A percentile compares a stretch with the other conserved stretches of the same genome.
These are phyloP conservation scores for Termitomyces sp. DNA, from an alignment of 768 basidiomycete species.

Conservation along the genomic window DNA sequence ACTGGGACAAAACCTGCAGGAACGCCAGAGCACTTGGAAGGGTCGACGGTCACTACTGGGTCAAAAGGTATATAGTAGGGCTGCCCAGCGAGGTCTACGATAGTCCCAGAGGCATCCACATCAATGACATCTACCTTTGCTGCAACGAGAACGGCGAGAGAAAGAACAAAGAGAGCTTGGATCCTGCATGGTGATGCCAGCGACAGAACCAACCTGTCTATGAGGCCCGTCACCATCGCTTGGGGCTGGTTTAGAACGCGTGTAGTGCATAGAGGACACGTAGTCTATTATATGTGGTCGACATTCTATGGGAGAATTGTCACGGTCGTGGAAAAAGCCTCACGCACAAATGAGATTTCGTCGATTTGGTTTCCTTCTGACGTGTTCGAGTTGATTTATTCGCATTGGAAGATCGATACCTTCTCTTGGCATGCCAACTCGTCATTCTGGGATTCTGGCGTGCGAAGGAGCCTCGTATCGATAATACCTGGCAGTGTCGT, in stretches of 20 bases:
- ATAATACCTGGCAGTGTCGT: not conserved
- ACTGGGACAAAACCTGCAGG: constrained; percentile 13
- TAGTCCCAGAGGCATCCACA: constrained; percentile 9
- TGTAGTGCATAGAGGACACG: not conserved
- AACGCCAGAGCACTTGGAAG: not conserved
- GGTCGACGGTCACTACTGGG: constrained; percentile 11
- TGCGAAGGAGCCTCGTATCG: not conserved
- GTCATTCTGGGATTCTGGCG: not conserved
- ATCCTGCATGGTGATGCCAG: not conserved
- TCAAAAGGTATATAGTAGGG: constrained; percentile 19
- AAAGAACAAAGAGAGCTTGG: constrained; percentile 1
- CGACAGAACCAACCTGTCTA: not conserved
- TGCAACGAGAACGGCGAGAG: constrained; percentile 2
- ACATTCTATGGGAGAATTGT: not conserved
- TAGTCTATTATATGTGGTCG: not conserved
- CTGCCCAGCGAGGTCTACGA: constrained; percentile 11
- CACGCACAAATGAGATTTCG: not conserved
- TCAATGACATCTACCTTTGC: constrained; percentile 7
- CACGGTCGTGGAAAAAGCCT: constrained; percentile 2
- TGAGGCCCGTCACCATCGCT: not conserved
- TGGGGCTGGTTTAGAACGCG: not conserved
- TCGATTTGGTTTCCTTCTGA: not conserved
- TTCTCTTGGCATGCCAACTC: not conserved
- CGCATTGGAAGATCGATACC: not conserved
- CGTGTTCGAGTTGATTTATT: not conserved